Base-by-base conservation (phyloP, 2,329 filamentous ascomycete species). In the Xylaria digitata region DNA sequence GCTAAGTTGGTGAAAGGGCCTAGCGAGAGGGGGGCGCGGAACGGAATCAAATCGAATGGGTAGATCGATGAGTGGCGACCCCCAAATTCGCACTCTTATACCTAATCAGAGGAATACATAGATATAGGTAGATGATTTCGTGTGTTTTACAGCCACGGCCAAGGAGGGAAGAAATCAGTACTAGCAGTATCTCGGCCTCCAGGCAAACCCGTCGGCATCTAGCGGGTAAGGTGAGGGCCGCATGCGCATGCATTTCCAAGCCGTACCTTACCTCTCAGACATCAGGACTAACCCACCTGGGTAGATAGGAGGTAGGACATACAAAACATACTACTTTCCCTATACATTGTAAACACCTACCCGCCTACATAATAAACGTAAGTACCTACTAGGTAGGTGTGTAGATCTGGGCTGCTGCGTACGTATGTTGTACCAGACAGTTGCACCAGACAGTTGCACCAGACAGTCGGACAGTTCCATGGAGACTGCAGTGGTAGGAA, bases 401-500 rank as follows among this genome's bases (percentile, higher is more conserved):
- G 9, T 1, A 15, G 37, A 13, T 40, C 9, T 40, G 37, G 13
- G 37, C 13, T 40, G 13, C 37, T 21, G 8, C 26, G 45, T 48
- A 9, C 9, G 7, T 26, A 26, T 26, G 26, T 26, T 26, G 26
- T 26, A 26, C 26, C 26, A 26, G 26, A 26, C 26, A 2, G 26
- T 26, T 26, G 26, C 26, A 26, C 37, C 52, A 21, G 30, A 13
- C 17, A 7, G 21, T 56, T 26, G 26, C 26, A 26, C 37, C 52
- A 21, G 30, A 13, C 17, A 7, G 21, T 56, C 2, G n/a, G 34
- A 37, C 26, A 37, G 23, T 26, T 49, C n/a, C 11, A 52, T 21
- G 19, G 8, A 45, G 23, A 15, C 9, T 50, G 45, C 15, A 7
- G 26, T 55, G 23, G 13, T 9, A 45, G 59, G 62, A 68, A 66